Base-by-base conservation (phyloP, 2,329 filamentous ascomycete genomes). In the Colletotrichum theobromicola region DNA sequence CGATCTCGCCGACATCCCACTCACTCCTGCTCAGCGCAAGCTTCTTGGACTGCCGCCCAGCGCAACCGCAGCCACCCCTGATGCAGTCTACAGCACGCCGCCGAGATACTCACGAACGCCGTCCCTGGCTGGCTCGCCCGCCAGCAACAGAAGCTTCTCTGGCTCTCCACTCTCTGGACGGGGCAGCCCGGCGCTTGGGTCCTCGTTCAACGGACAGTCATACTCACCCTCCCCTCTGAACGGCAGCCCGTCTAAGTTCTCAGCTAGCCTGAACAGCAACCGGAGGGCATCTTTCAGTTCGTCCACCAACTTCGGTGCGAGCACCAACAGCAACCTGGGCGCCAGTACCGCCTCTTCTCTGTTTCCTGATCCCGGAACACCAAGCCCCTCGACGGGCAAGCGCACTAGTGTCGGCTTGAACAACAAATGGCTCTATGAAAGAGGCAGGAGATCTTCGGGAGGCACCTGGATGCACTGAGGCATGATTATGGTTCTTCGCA, bases 391-490 rank as follows among this genome's bases (percentile, higher is more conserved):
- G 7, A 85, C 87, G 7, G 88, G 90, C 46, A 95, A 94, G 85
- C 90, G 92, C 71, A 92, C 93, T 55, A 95, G 91, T 77, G 91
- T 97, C 67, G 92, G 92, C 1, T 81, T 98, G 81, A 98, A 96
- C 84, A 98, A 92, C 86, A 98, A 97, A 85, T 98, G 96, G 96
- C 84, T 98, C 75, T 98, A 98, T 81, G 95, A 98, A 84, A 94
- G 93, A 84, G 93, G 94, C 79, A 87, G 92, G 82, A 82, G 92
- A 82, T 85, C 89, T 78, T 87, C 88, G 7, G 73, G 73, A 37
- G 60, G 73, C 34, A 74, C 24, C 53, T 75, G 73, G 73, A 68
- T 75, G 70, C 73, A 75, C 21, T 75, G 46, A 74, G 26, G 18
- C 34, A 16, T 15, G 50, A 8, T 28, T n/a, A 21, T 37, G 13